Conservation (phyloP, 495 filamentous ascomycete species). For the Penicillium daleae region DNA sequence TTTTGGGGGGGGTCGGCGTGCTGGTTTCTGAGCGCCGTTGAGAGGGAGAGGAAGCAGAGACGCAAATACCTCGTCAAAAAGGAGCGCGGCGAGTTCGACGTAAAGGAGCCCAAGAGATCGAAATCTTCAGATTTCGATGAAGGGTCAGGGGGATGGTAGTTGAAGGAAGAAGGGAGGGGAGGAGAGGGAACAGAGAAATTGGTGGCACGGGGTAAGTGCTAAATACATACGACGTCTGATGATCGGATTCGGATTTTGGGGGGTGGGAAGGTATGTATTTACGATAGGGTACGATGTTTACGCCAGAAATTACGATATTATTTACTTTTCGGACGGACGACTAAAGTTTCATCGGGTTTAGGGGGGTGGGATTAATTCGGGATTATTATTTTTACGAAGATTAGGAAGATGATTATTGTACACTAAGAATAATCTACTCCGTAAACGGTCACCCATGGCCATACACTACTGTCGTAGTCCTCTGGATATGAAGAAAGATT, state of each 20-base stretch:
- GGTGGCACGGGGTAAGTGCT: slow-evolving; percentile 39
- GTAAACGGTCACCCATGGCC: too few relatives aligned
- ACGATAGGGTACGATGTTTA: not conserved
- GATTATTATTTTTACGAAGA: slow-evolving; percentile 3
- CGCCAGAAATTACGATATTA: slow-evolving; percentile 1
- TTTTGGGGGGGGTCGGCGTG: not conserved
- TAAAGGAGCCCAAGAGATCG: slow-evolving; percentile 14
- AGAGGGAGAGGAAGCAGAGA: slow-evolving; percentile 20
- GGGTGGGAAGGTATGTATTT: slow-evolving; percentile 5
- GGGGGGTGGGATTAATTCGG: slow-evolving; percentile 3
- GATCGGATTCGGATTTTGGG: slow-evolving; percentile 28
- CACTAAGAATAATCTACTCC: too few relatives aligned
- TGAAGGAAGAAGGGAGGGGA: slow-evolving; percentile 11
- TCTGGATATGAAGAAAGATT: too few relatives aligned
- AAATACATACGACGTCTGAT: slow-evolving; percentile 33
- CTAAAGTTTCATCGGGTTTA: slow-evolving; percentile 5
- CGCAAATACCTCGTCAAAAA: slow-evolving; percentile 2
- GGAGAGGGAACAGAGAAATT: slow-evolving; percentile 6
- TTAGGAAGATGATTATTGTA: not conserved
- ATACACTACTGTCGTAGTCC: too few relatives aligned
- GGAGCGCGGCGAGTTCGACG: slow-evolving; percentile 7
- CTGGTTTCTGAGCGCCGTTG: slow-evolving; percentile 14
- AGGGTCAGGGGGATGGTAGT: slow-evolving; percentile 17
- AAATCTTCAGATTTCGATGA: slow-evolving; percentile 8
- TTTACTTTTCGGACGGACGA: not conserved